A percentile compares a stretch with the other conserved stretches of the same genome.
These are phyloP conservation scores for Purshia tridentata DNA, from an alignment of 306 rosid genomes.

Conservation along the genomic window DNA sequence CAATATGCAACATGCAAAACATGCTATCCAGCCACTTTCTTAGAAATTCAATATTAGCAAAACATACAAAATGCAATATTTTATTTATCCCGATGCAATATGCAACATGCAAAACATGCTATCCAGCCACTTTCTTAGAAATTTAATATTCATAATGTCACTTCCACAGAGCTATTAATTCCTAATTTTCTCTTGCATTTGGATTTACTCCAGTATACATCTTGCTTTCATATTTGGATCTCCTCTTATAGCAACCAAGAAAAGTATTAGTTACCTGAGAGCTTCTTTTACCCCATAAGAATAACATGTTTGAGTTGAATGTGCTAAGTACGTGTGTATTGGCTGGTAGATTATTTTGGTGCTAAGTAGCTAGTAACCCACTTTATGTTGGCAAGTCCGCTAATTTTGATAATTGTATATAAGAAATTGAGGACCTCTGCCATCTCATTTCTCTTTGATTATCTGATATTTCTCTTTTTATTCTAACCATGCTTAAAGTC, in stretches of 20 bases:
- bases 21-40: too few relatives aligned
- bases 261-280: not conserved
- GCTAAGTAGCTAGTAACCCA: not conserved
- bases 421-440: not conserved
- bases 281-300: too few relatives aligned
- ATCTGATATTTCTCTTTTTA: conserved; percentile 9
- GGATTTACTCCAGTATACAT: not conserved
- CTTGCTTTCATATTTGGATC: not conserved
- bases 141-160: too few relatives aligned
- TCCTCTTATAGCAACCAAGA: not conserved
- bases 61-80: too few relatives aligned
- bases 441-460: not conserved
- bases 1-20: too few relatives aligned
- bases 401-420: not conserved
- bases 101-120: too few relatives aligned
- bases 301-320: not conserved
- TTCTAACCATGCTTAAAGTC: conserved; percentile 52
- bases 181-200: too few relatives aligned
- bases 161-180: too few relatives aligned
- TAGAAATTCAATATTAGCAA: too few relatives aligned
- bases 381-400: not conserved
- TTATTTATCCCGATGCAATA: too few relatives aligned
- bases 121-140: too few relatives aligned
- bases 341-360: not conserved
- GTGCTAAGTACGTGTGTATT: not conserved